Base-by-base conservation (phyloP, 257 asterid species). In the Pogostemon cablin region DNA sequence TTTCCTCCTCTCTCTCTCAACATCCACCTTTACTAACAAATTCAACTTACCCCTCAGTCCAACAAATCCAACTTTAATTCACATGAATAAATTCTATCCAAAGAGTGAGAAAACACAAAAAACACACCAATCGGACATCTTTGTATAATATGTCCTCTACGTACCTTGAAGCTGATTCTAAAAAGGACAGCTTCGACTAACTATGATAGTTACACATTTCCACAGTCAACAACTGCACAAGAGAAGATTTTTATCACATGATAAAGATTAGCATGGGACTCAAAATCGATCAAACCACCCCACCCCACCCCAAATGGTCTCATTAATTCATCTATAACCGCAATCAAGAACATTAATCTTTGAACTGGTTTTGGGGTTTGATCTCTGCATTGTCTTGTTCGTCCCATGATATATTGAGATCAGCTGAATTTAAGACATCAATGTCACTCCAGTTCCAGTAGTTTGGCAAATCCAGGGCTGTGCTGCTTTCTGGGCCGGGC, bases 391-490 rank as follows among this genome's bases (percentile, higher is more conserved):
- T 72, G 35, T 11, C 72, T 11, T 10, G 58, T 4, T 69, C 78
- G 53, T 79, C 79, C 84, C 77, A 82, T 48, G 82, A 61, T 35
- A 75, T 43, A 65, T 81, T 80, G 4, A 80, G 75, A 68, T 79
- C 86, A 7, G 68, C 75, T 3, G 86, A 70, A 42, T 65, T 47
- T 67, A 79, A 70, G 8, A 42, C 82, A 12, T 83, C 83, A 9
- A 83, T 83, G 9, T 80, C 87, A 32, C 65, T 74, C 87, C 87
- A 82, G 55, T 72, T 82, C 87, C 84, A 83, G n/a, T 80, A 65
- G 47, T 39, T 77, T 0, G 83, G 77, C 65, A 80, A 41, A 3
- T 83, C 81, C 75, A 71, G n/a, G 0, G 60, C 7, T 15, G 73
- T 48, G 53, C 68, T 68, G 3, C 75, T 76, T 15, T 74, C 78